A percentile compares a stretch with the other conserved stretches of the same genome.
Conservation (phyloP, 768 basidiomycete species). For the Tylopilus cervinicoccineus region DNA sequence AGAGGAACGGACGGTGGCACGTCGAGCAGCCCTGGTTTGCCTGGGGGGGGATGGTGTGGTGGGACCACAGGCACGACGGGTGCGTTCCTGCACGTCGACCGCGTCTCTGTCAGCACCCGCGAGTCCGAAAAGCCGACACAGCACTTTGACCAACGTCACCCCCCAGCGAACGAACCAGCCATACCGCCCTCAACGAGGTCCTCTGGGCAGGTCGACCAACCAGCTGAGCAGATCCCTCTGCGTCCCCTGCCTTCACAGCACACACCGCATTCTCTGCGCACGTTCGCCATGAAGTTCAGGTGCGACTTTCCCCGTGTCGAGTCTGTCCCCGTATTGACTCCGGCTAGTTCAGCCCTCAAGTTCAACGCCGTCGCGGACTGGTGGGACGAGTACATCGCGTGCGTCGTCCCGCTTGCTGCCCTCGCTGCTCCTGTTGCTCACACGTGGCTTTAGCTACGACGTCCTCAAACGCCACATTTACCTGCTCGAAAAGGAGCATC, state of each 20-base stretch:
- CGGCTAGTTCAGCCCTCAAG: constrained; percentile 70
- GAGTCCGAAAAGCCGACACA: constrained; percentile 2
- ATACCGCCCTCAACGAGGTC: constrained; percentile 9
- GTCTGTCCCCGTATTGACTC: neutral
- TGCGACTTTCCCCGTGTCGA: constrained; percentile 2
- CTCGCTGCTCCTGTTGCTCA: neutral
- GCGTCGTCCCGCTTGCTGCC: constrained; percentile 29
- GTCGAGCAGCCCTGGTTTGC: too few relatives aligned
- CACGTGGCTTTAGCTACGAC: constrained; percentile 58
- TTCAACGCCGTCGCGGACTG: constrained; percentile 91
- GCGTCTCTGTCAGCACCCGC: neutral
- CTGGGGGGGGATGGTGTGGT: too few relatives aligned
- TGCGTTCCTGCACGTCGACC: too few relatives aligned
- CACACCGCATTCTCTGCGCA: constrained; percentile 2
- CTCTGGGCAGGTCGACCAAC: constrained; percentile 1
- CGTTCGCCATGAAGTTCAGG: constrained; percentile 35
- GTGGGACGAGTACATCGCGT: constrained; percentile 92
- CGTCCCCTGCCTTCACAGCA: constrained; percentile 4
- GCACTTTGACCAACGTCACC: neutral
- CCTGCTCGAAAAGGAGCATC: constrained; percentile 76
- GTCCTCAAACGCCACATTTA: constrained; percentile 82
- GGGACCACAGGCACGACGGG: too few relatives aligned
- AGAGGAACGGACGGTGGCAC: too few relatives aligned
- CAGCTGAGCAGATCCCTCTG: constrained; percentile 28
- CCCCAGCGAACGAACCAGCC: constrained; percentile 1